These are phyloP conservation scores for Penicillium argentinense DNA, from an alignment of 495 filamentous ascomycete genomes.

Conservation along the genomic window DNA sequence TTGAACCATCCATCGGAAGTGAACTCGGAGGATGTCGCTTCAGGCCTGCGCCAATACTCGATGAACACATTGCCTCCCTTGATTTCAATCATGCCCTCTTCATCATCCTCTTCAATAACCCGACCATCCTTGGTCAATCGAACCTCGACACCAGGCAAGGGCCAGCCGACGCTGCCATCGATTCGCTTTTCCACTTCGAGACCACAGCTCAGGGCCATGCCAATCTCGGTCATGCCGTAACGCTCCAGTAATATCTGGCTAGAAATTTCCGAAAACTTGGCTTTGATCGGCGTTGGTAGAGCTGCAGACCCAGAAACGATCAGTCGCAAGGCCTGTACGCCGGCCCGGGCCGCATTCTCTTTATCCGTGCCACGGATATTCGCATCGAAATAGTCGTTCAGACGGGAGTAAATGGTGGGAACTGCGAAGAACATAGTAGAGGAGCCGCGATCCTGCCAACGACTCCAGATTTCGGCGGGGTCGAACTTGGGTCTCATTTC, in stretches of 20 bases:
- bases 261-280: slow-evolving; percentile 41
- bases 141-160: slow-evolving; percentile 43
- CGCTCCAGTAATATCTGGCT: slow-evolving; percentile 44
- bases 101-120: slow-evolving; percentile 29
- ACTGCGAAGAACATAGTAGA: slow-evolving; percentile 49
- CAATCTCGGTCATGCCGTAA: slow-evolving; percentile 50
- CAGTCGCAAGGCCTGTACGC: slow-evolving; percentile 36
- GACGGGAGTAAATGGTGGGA: slow-evolving; percentile 47
- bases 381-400: slow-evolving; percentile 46
- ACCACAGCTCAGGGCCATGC: slow-evolving; percentile 48
- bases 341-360: slow-evolving; percentile 31
- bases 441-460: slow-evolving; percentile 38
- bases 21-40: slow-evolving; percentile 43
- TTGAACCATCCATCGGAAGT: slow-evolving; percentile 49
- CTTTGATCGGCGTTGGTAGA: slow-evolving; percentile 24
- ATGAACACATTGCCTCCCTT: slow-evolving; percentile 45
- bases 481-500: slow-evolving; percentile 50
- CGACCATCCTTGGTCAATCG: slow-evolving; percentile 40
- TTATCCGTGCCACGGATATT: slow-evolving; percentile 40
- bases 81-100: slow-evolving; percentile 49
- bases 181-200: slow-evolving; percentile 35
- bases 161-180: slow-evolving; percentile 49
- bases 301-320: slow-evolving; percentile 36
- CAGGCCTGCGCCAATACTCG: slow-evolving; percentile 46
- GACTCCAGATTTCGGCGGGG: slow-evolving; percentile 41